Evolutionary conservation across 257 asterid genomes (phyloP).

Genomic region (Ocimum tenuiflorum): DNA sequence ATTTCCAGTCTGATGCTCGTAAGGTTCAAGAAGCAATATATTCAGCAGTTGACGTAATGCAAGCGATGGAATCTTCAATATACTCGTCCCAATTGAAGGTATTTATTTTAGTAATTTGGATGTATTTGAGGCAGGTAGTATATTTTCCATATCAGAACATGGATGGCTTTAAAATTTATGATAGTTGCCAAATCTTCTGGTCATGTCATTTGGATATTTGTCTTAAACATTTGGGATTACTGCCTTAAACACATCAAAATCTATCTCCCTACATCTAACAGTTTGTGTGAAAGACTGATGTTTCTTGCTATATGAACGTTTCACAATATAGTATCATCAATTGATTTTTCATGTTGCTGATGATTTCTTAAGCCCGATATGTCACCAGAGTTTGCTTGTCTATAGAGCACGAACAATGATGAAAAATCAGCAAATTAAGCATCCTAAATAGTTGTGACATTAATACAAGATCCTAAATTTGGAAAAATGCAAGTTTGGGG

Average conservation of each 20-base stretch:
- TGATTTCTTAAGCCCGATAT: too few species aligned
- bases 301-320: background rate
- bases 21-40: conserved; percentile 53
- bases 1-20: conserved; percentile 61
- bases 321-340: background rate
- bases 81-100: conserved; percentile 56
- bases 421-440: too few species aligned
- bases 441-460: too few species aligned
- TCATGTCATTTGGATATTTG: too few species aligned
- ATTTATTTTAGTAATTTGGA: conserved; percentile 1
- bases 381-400: too few species aligned
- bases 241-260: background rate
- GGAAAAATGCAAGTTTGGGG: too few species aligned
- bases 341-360: too few species aligned
- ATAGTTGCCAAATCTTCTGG: background rate
- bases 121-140: background rate
- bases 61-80: conserved; percentile 66
- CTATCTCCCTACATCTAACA: background rate
- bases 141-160: background rate
- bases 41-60: conserved; percentile 80
- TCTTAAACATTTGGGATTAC: too few species aligned
- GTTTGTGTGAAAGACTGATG: background rate
- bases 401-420: too few species aligned
- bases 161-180: background rate
- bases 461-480: too few species aligned